A percentile compares a stretch with the other conserved stretches of the same genome.
Evolutionary conservation across 108 stramenopile genomes (phyloP).

Genomic region (Conticribra guillardii): DNA sequence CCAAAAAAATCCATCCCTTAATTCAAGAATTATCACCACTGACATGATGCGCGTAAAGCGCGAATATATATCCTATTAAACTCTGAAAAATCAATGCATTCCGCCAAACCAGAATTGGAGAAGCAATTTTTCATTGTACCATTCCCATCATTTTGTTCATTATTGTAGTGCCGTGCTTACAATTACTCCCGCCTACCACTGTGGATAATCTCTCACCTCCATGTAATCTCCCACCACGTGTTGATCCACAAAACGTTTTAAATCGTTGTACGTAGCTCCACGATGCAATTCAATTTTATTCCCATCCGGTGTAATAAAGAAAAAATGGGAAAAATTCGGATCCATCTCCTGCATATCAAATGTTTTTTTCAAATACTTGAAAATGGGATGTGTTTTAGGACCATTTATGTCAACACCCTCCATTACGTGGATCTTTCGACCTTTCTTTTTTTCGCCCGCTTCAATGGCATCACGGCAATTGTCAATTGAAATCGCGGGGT

Average conservation of each 20-base stretch:
- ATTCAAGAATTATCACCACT: too few relatives aligned
- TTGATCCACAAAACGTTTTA: constrained; percentile 38
- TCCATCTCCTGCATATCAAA: constrained; percentile 41
- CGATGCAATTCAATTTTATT: constrained; percentile 40
- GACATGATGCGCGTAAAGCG: too few relatives aligned
- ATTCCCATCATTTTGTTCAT: too few relatives aligned
- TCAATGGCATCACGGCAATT: constrained; percentile 26
- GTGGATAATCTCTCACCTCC: constrained; percentile 26
- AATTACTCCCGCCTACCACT: too few relatives aligned
- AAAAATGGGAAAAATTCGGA: constrained; percentile 38
- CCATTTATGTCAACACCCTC: constrained; percentile 37
- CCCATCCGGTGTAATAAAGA: constrained; percentile 45
- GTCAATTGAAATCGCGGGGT: constrained; percentile 21
- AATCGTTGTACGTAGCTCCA: constrained; percentile 32
- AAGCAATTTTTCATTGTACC: too few relatives aligned
- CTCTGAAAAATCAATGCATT: too few relatives aligned
- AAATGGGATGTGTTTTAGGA: constrained; percentile 45
- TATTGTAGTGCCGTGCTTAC: too few relatives aligned
- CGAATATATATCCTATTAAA: too few relatives aligned
- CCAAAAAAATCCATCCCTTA: too few relatives aligned
- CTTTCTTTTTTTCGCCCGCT: constrained; percentile 20
- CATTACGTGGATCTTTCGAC: constrained; percentile 46
- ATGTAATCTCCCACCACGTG: constrained; percentile 44
- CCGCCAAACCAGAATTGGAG: too few relatives aligned
- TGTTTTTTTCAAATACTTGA: constrained; percentile 29